Evolutionary conservation across 2,329 filamentous ascomycete species (phyloP), one percentile per base, ranked within the genome.

Genomic region (Orbilia ellipsospora): DNA sequence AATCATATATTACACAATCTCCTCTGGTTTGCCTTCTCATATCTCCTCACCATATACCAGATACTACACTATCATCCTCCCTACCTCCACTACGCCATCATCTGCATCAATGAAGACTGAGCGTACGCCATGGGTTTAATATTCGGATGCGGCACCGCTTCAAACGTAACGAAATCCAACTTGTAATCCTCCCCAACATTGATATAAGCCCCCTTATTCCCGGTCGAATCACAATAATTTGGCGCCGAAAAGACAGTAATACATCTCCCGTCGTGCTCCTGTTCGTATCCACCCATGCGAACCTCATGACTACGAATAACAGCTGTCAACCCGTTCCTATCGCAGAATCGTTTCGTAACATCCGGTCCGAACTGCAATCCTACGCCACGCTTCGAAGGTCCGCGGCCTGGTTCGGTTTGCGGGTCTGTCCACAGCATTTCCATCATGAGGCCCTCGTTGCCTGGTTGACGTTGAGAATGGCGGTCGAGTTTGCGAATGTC

Each of bases 341-440:
- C 94, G 82, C 95, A 99, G 87, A 99, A 99, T 60, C 89, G 88
- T 85, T 96, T 96, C 20, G 95, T 99, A 72, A 99, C 89, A 81
- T 99, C 95, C 0, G 95, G 95, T 0, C 95, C 95, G 80, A 99
- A 99, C 82, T 98, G 94, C 84, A 98, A 88, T 62, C 95, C 95
- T 18, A 99, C 94, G 78, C 95, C 95, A 81, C 95, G 89, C 86
- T 99, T 99, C 85, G 93, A 97, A 52, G 95, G 95, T 7, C 94
- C 93, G 79, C 95, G 90, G 62, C 95, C 95, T 28, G 91, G 90
- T 79, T 89, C 87, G 0, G 91, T 87, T 82, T 99, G 95, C 1
- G 95, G 95, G 81, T 99, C 95, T 0, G 95, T 98, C 95, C 95
- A 99, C 55, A 99, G 88, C 95, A 99, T 99, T 84, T 99, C 95